Base-by-base conservation (phyloP, 495 filamentous ascomycete species). In the Echria macrotheca region DNA sequence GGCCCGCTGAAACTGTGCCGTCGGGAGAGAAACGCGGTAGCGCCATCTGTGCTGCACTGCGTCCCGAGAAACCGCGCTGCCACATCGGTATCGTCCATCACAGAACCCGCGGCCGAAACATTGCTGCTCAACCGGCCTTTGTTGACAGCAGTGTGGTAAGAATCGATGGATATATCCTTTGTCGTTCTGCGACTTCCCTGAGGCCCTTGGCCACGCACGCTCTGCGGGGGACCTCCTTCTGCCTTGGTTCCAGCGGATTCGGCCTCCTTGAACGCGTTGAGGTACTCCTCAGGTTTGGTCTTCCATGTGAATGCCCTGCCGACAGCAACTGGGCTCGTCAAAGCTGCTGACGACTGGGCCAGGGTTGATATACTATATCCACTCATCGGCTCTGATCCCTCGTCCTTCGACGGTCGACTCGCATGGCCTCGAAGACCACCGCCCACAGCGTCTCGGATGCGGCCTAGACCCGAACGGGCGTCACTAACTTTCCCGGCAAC, bases 361-460 rank as follows among this genome's bases (percentile, higher is more conserved):
- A 70, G 56, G 9, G 61, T 59, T 32, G 66, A 57, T 38, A 70
- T 67, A 14, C 64, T 65, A 31, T 61, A 55, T 11, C 53, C 54
- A 36, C 54, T 51, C 10, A 44, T 38, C 5, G 53, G 49, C 41
- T 71, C 67, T 5, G 65, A 55, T 5, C 58, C 52, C 52, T 74
- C 64, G 42, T 76, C 73, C 39, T 64, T 70, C 10, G 77, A 78
- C 19, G 70, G 69, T 12, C 69, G 72, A 46, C 63, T 74, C 22
- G 50, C 52, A 36, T 80, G 77, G 12, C 73, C 68, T 47, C 75
- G 71, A 28, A 69, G 52, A 6, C 74, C 68, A 18, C 66, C 63
- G 12, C 86, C 85, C 17, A 96, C 86, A 4, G 86, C 89, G 61
- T 91, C 87, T 54, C 87, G 86, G 68, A 96, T 89, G 23, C 85